Base-by-base conservation (phyloP, 2,329 filamentous ascomycete genomes). In the Teratosphaeria epicoccoides region DNA sequence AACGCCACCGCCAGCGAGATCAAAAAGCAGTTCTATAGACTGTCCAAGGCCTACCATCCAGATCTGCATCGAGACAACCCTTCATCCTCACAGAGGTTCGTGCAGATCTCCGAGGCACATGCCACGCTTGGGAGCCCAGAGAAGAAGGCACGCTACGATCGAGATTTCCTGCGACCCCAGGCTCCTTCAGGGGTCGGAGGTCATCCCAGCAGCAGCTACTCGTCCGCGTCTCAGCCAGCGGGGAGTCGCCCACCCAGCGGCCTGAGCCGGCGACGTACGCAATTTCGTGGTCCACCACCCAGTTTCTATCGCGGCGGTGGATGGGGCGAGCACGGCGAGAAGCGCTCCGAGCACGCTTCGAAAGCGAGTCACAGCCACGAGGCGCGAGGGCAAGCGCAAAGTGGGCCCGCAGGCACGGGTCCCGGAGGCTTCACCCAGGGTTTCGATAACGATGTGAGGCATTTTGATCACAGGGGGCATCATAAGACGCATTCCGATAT, bases 31-130 rank as follows among this genome's bases (percentile, higher is more conserved):
- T 98, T 96, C 79, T 97, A 96, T 77, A 71, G 78, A 55, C 86
- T 97, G 67, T 95, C 89, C 65, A 95, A 96, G 71, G 73, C 79
- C 50, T 85, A 95, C 77, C 93, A 98, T 70, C 93, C 93, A 1
- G 93, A 98, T 76, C 82, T 83, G 66, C 94, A 97, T 75, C 87
- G 78, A 54, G 66, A 79, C 60, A 85, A 95, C 70, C 85, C 87
- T 4, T 66, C 72, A 53, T 86, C 90, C 56, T 76, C 83, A 3
- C 73, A 80, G 52, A 86, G 84, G 66, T 98, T 76, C 69, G 57
- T 76, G 67, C 29, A 73, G 56, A 56, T 73, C 65, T 60, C 63
- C 68, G 25, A 75, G 57, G 64, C 64, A 17, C 66, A 65, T 52
- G 60, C 62, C 14, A 60, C 59, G 14, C 59, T 67, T 1, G 60